Evolutionary conservation across 495 filamentous ascomycete species (phyloP).

Genomic region (Elasticomyces elasticus): DNA sequence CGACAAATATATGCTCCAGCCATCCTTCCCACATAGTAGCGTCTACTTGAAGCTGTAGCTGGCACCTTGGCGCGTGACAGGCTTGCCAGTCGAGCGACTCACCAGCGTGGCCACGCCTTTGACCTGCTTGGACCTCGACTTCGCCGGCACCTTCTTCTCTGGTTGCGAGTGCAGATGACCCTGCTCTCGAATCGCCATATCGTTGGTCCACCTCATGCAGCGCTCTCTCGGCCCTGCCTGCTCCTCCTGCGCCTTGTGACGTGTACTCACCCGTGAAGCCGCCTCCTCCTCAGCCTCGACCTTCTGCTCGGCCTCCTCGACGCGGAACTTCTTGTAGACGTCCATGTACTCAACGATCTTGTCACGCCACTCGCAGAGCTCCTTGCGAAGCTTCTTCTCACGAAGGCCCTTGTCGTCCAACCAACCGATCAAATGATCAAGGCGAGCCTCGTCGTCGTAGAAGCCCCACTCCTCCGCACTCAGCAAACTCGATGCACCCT

Average conservation of each 20-base stretch:
- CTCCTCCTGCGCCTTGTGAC: constrained; percentile 59
- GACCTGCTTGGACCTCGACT: constrained; percentile 5
- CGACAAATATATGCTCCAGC: background rate
- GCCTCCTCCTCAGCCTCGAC: constrained; percentile 43
- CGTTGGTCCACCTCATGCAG: constrained; percentile 77
- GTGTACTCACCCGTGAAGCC: constrained; percentile 63
- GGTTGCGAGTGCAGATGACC: constrained; percentile 77
- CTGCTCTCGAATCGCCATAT: constrained; percentile 59
- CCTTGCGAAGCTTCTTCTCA: constrained; percentile 75
- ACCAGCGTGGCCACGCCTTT: constrained; percentile 13
- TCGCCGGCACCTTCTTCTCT: constrained; percentile 43
- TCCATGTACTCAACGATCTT: constrained; percentile 74
- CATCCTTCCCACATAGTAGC: background rate
- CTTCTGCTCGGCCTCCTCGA: constrained; percentile 40
- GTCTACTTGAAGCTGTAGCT: constrained; percentile 12
- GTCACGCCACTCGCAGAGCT: constrained; percentile 65
- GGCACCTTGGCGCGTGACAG: constrained; percentile 18
- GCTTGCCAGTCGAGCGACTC: constrained; percentile 10
- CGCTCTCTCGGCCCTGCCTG: constrained; percentile 45
- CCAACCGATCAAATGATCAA: constrained; percentile 77
- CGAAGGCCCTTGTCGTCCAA: constrained; percentile 74
- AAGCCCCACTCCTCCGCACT: constrained; percentile 82
- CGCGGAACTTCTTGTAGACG: constrained; percentile 61
- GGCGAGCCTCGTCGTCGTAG: constrained; percentile 63
- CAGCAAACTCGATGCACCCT: constrained; percentile 68